Evolutionary conservation across 192 early-diverging fungal species (phyloP), one percentile per base, ranked within the genome.

Genomic region (Ambispora gerdemannii): DNA sequence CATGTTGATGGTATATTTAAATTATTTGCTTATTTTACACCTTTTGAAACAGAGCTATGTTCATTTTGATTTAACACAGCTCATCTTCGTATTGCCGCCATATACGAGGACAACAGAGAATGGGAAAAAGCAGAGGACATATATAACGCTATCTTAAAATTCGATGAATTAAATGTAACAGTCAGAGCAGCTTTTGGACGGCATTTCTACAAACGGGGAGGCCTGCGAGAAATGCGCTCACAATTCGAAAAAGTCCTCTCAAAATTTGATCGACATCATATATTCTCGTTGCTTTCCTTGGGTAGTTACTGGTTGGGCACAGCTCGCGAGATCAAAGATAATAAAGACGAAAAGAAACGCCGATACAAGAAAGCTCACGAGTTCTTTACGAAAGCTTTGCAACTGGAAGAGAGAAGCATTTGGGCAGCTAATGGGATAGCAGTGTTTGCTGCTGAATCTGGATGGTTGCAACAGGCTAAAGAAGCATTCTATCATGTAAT

Each of bases 371-470:
- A 86, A 19, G 91, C 91, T 3, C 72, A 86, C 47, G 89, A 92
- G 74, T 96, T 92, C 66, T 96, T 92, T 72, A 86, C 86, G 33
- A 92, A 91, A 73, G 86, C 82, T 2, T 60, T 94, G 52, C 74
- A 80, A 68, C 70, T 85, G 3, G 95, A 97, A 67, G 70, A 59
- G 11, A 73, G 71, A 51, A 93, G 92, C 65, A 82, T 86, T 0
- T 88, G 89, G 32, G 95, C 93, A 0, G 91, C 91, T 0, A 88
- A 92, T 49, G 95, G 95, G 22, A 79, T 93, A 27, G 94, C 89
- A 3, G 92, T 96, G 55, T 82, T 87, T 2, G 72, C 93, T 67
- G 92, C 90, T 61, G 93, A 94, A 72, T 76, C 76, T 25, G 88
- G 84, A 0, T 67, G 77, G 28, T 70, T 83, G 11, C 69, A 76